Percentiles rank a stretch among this genome's conserved stretches.
Evolutionary conservation across 2,329 filamentous ascomycete species (phyloP).

Genomic region (Aspergillus sp.): DNA sequence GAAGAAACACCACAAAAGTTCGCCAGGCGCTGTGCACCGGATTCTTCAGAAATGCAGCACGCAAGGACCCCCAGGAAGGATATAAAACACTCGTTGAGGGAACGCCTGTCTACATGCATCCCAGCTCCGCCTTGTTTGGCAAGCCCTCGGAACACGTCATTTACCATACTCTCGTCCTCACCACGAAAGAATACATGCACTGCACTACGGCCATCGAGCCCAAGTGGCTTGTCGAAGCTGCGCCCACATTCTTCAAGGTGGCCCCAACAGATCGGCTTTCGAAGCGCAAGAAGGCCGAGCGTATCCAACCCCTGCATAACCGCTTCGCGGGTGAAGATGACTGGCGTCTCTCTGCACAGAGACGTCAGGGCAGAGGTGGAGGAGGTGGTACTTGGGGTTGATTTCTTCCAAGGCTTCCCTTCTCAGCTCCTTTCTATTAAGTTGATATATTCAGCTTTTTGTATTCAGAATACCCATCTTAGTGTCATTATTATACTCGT

Average conservation of each 20-base stretch:
- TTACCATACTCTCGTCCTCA: slow-evolving; percentile 63
- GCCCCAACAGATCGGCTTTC: slow-evolving; percentile 81
- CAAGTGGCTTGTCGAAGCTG: slow-evolving; percentile 88
- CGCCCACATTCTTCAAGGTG: slow-evolving; percentile 99
- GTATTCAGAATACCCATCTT: not conserved
- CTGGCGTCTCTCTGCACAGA: slow-evolving; percentile 88
- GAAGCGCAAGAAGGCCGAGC: slow-evolving; percentile 89
- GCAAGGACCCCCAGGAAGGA: slow-evolving; percentile 93
- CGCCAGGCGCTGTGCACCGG: slow-evolving; percentile 86
- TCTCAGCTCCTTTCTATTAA: not conserved
- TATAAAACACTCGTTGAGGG: slow-evolving; percentile 97
- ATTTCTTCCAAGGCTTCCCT: slow-evolving; percentile 11
- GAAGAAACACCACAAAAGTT: slow-evolving; percentile 80
- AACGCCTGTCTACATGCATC: slow-evolving; percentile 92
- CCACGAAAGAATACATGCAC: slow-evolving; percentile 95
- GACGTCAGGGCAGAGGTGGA: slow-evolving; percentile 76
- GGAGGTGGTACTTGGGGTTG: slow-evolving; percentile 87
- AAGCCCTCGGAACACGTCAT: slow-evolving; percentile 97
- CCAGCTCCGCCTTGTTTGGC: slow-evolving; percentile 85
- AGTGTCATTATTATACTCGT: not conserved
- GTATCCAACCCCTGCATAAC: slow-evolving; percentile 93
- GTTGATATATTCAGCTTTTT: slow-evolving; percentile 3
- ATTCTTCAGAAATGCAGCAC: slow-evolving; percentile 92
- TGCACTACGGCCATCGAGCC: slow-evolving; percentile 90
- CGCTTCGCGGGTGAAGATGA: slow-evolving; percentile 90